Percentiles rank a stretch among this genome's conserved stretches.
Evolutionary conservation across 345 rosid species (phyloP).

Genomic region (Geranium rotundifolium): DNA sequence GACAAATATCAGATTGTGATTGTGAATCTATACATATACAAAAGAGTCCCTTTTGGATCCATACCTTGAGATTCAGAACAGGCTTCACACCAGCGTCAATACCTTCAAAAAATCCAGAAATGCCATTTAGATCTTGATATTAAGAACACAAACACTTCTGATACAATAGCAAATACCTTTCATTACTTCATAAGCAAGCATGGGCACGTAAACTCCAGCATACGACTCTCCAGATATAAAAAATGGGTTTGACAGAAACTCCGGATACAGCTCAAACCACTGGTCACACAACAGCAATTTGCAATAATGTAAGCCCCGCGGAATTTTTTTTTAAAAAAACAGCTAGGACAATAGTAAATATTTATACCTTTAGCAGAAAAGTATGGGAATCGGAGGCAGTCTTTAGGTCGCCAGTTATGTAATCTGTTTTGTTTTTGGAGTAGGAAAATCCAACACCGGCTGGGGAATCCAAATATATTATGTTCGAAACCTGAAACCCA

Average conservation of each 20-base stretch:
- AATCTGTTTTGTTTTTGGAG: conserved; percentile 45
- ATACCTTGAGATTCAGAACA: conserved; percentile 59
- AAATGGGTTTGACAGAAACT: conserved; percentile 70
- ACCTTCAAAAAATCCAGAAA: conserved; percentile 27
- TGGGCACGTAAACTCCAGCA: conserved; percentile 86
- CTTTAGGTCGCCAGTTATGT: conserved; percentile 43
- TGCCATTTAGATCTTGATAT: not conserved
- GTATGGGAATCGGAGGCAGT: conserved; percentile 62
- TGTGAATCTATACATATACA: not conserved
- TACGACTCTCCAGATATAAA: conserved; percentile 87
- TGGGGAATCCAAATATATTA: conserved; percentile 78
- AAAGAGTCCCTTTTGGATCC: not conserved
- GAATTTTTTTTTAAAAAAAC: no score
- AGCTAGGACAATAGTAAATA: no score
- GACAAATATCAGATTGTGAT: not conserved
- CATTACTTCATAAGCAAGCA: conserved; percentile 57
- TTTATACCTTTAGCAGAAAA: conserved; percentile 58
- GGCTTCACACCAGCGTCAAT: conserved; percentile 50
- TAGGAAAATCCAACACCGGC: conserved; percentile 84
- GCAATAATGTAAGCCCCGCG: not conserved
- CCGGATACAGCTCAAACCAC: conserved; percentile 82
- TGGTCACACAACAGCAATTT: conserved; percentile 17
- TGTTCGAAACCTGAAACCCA: conserved; percentile 54
- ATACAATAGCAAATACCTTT: conserved; percentile 36
- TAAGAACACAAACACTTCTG: not conserved